Evolutionary conservation across 1,284 basidiomycete genomes (phyloP).

Genomic region (Puccinia novopanici): DNA sequence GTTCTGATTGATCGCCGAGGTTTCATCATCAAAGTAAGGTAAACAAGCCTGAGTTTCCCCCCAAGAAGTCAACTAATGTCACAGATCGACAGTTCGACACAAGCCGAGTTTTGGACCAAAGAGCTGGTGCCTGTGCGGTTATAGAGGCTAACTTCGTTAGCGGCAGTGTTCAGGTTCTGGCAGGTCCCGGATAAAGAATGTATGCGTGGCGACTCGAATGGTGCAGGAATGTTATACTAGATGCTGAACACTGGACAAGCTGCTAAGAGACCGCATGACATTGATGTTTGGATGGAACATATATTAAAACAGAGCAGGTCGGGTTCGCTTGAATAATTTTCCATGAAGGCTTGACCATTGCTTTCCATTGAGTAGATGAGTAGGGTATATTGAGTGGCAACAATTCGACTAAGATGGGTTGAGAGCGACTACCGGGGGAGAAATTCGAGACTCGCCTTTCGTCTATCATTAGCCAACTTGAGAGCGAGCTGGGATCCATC

Average conservation of each 20-base stretch:
- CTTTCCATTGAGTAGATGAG: slow-evolving; percentile 81
- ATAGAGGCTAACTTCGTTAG: too few species aligned
- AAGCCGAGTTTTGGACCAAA: too few species aligned
- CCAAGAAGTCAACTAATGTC: slow-evolving; percentile 46
- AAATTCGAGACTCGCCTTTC: slow-evolving; percentile 73
- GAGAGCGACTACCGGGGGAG: slow-evolving; percentile 79
- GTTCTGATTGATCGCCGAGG: slow-evolving; percentile 21
- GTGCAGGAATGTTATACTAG: too few species aligned
- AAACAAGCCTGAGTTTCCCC: slow-evolving; percentile 42
- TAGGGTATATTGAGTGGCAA: slow-evolving; percentile 84
- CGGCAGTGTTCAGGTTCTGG: too few species aligned
- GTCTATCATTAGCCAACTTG: slow-evolving; percentile 78
- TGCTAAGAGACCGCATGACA: slow-evolving; percentile 77
- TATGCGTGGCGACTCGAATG: too few species aligned
- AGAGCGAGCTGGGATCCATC: slow-evolving; percentile 76
- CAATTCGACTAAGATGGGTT: slow-evolving; percentile 70
- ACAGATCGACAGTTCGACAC: too few species aligned
- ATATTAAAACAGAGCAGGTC: slow-evolving; percentile 72
- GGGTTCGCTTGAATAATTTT: slow-evolving; percentile 59
- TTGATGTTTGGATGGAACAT: slow-evolving; percentile 83
- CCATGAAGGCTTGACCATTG: slow-evolving; percentile 89
- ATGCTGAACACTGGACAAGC: slow-evolving; percentile 85
- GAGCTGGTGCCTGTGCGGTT: too few species aligned
- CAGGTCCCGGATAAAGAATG: too few species aligned
- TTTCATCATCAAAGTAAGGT: slow-evolving; percentile 48